A percentile compares a stretch with the other conserved stretches of the same genome.
Conservation (phyloP, 139 green algal genomes). For the Ettlia oleoabundans region DNA sequence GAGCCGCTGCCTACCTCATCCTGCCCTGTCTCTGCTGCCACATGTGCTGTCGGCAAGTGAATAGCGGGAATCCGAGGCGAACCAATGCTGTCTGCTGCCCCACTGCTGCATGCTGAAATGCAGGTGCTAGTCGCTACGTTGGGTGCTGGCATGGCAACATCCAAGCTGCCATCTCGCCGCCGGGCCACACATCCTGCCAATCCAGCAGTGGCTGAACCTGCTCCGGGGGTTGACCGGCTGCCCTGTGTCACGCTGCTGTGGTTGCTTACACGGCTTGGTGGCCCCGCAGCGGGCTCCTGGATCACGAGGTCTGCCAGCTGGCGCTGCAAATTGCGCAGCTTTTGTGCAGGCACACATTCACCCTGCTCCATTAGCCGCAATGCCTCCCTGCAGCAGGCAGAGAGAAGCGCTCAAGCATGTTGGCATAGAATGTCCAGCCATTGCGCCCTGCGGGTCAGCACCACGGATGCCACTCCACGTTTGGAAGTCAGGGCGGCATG, state of each 20-base stretch:
- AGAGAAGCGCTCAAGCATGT: neutral
- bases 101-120: neutral
- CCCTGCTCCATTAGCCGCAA: slow-evolving; percentile 8
- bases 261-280: neutral
- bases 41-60: neutral
- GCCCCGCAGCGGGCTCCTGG: neutral
- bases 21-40: neutral
- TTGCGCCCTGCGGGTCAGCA: no score
- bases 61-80: slow-evolving; percentile 9
- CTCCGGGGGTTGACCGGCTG: neutral
- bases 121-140: no score
- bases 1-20: neutral
- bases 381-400: neutral
- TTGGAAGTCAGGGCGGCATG: no score
- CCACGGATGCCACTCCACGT: neutral
- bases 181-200: neutral
- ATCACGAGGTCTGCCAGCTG: neutral
- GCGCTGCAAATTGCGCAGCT: neutral
- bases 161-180: neutral
- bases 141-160: neutral
- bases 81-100: neutral
- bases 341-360: neutral
- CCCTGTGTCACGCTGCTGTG: neutral
- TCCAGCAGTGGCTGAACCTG: neutral
- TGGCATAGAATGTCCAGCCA: neutral